A percentile compares a stretch with the other conserved stretches of the same genome.
phyloP scores from a whole-genome alignment of 2,329 filamentous ascomycete species.

The Xylariaceae sp. region DNA sequence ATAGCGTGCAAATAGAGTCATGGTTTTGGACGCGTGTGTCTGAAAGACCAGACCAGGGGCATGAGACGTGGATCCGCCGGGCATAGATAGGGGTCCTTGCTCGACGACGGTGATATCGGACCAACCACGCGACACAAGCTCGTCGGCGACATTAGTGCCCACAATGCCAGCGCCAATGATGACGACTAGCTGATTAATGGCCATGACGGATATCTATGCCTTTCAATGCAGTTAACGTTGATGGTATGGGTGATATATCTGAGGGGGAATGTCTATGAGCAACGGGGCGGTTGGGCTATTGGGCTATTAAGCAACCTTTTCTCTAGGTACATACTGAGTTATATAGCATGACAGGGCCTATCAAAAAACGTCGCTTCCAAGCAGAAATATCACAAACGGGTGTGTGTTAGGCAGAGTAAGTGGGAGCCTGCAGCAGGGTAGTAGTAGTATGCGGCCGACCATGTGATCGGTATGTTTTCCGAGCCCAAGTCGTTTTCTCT shows the following conservation, averaged over 20 bases:
- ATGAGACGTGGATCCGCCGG: constrained; percentile 19
- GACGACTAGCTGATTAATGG: constrained; percentile 16
- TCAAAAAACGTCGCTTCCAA: constrained; percentile 1
- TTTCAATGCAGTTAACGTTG: constrained; percentile 1
- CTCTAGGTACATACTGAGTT: constrained; percentile 13
- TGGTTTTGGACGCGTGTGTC: constrained; percentile 20
- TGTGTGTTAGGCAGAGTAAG: neutral
- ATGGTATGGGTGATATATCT: neutral
- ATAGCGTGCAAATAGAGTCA: constrained; percentile 19
- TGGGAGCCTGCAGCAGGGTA: neutral
- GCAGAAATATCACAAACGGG: too few species aligned
- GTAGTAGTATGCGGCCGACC: constrained; percentile 6
- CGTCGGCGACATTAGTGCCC: constrained; percentile 20
- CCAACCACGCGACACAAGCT: constrained; percentile 20
- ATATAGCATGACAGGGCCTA: constrained; percentile 1
- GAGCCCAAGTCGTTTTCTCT: neutral
- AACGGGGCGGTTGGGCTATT: neutral
- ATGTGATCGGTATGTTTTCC: constrained; percentile 14
- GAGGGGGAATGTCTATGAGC: neutral
- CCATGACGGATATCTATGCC: constrained; percentile 12
- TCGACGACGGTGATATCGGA: constrained; percentile 20
- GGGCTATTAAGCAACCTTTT: constrained; percentile 8
- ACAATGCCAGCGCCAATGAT: constrained; percentile 21
- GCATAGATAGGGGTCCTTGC: constrained; percentile 18
- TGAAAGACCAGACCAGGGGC: constrained; percentile 20